Conservation (phyloP, 164 flowering plant species). For the Annona squamosa region DNA sequence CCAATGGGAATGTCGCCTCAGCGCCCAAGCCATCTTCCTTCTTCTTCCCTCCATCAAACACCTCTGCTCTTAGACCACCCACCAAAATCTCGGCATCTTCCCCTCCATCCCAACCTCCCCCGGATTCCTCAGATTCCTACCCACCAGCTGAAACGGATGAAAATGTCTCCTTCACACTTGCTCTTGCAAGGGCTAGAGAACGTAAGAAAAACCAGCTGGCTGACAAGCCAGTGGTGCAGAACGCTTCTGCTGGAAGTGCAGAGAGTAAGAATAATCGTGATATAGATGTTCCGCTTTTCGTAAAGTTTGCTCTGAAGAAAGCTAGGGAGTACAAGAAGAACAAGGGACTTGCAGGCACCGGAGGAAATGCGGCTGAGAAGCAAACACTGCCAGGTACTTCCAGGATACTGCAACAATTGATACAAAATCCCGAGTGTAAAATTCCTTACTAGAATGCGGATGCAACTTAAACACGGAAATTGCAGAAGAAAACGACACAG, state of each 20-base stretch:
- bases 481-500: neutral
- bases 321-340: neutral
- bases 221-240: conserved; percentile 4
- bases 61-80: neutral
- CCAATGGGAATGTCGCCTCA: too few species aligned
- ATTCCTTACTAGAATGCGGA: neutral
- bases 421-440: neutral
- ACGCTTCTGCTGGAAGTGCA: too few species aligned
- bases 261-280: conserved; percentile 20
- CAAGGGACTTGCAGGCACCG: neutral
- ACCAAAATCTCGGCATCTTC: conserved; percentile 27
- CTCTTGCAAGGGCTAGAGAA: conserved; percentile 27
- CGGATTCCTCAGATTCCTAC: conserved; percentile 21
- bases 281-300: conserved; percentile 10
- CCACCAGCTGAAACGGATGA: conserved; percentile 3
- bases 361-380: neutral
- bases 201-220: conserved; percentile 33
- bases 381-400: conserved; percentile 13
- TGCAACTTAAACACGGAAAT: neutral
- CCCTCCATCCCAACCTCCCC: conserved; percentile 19
- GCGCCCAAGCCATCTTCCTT: neutral
- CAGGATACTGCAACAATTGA: neutral
- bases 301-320: conserved; percentile 22
- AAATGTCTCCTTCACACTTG: conserved; percentile 24
- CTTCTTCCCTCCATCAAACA: neutral